phyloP scores from a whole-genome alignment of 2,329 filamentous ascomycete species.

The Penicillium sp. region DNA sequence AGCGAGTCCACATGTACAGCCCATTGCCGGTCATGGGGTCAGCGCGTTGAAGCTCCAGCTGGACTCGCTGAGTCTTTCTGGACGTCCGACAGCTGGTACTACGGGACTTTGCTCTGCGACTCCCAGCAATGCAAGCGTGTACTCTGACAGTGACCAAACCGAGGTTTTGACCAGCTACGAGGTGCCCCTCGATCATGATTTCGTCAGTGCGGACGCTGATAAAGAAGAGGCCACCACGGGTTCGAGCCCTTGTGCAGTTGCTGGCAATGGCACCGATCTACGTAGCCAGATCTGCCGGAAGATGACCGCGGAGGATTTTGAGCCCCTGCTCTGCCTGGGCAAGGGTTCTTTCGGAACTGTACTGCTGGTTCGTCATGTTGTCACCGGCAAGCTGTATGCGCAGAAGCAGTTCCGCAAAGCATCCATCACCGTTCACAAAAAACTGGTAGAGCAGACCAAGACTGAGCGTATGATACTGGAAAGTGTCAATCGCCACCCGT shows the following conservation, averaged over 20 bases:
- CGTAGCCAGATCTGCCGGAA: constrained; percentile 67
- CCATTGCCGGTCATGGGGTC: constrained; percentile 68
- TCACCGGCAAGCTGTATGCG: constrained; percentile 87
- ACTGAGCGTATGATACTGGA: constrained; percentile 94
- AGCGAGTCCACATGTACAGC: constrained; percentile 55
- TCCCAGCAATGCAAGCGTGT: constrained; percentile 62
- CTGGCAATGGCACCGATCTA: constrained; percentile 57
- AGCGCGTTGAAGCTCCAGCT: constrained; percentile 81
- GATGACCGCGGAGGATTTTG: constrained; percentile 90
- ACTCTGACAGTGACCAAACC: constrained; percentile 67
- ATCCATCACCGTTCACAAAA: constrained; percentile 91
- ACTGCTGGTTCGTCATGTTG: constrained; percentile 84
- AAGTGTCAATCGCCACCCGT: constrained; percentile 93
- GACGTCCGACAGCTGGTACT: constrained; percentile 60
- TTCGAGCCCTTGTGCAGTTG: constrained; percentile 34
- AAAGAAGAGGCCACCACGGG: constrained; percentile 37
- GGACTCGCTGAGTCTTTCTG: constrained; percentile 73
- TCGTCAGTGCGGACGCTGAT: constrained; percentile 66
- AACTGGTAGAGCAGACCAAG: constrained; percentile 94
- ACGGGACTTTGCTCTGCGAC: constrained; percentile 51
- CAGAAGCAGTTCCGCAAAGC: constrained; percentile 99
- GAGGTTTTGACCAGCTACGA: constrained; percentile 82
- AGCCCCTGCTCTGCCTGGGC: constrained; percentile 86
- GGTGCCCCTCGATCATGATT: constrained; percentile 81
- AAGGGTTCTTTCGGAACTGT: constrained; percentile 98